A percentile compares a stretch with the other conserved stretches of the same genome.
These are phyloP conservation scores for Fusarium acutatum DNA, from an alignment of 2,329 filamentous ascomycete genomes.

Conservation along the genomic window DNA sequence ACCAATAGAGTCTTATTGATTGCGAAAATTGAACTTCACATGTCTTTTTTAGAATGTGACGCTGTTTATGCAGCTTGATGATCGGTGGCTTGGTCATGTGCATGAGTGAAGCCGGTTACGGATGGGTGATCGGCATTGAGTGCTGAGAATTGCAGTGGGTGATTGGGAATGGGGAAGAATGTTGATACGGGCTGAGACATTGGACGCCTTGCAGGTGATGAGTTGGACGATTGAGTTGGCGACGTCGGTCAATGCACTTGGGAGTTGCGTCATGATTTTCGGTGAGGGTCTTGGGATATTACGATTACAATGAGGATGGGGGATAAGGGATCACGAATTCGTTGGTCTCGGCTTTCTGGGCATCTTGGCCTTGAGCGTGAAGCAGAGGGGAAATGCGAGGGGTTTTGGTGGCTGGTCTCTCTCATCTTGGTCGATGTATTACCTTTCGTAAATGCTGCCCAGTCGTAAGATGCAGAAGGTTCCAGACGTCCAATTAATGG, in stretches of 20 bases:
- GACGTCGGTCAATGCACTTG: slow-evolving; percentile 3
- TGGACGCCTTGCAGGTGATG: not conserved
- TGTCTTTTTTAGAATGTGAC: slow-evolving; percentile 11
- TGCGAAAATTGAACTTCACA: slow-evolving; percentile 28
- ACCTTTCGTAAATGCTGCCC: not conserved
- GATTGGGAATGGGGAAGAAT: not conserved
- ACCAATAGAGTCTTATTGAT: slow-evolving; percentile 5
- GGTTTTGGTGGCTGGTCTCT: not conserved
- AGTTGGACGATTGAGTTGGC: not conserved
- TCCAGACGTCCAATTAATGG: not conserved
- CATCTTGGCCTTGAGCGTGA: not conserved
- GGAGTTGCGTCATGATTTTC: not conserved
- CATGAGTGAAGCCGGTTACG: not conserved
- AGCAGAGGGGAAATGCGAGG: too few relatives aligned
- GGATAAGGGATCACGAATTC: not conserved
- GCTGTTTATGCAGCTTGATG: slow-evolving; percentile 23
- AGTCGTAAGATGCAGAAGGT: not conserved
- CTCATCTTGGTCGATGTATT: too few relatives aligned
- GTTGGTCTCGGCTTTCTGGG: not conserved
- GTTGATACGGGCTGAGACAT: not conserved
- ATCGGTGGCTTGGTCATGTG: slow-evolving; percentile 34
- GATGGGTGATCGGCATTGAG: not conserved
- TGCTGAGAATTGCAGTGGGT: not conserved
- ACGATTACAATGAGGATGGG: not conserved
- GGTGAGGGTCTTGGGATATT: not conserved